Base-by-base conservation (phyloP, 2,329 filamentous ascomycete species). In the Arthrobotrys sinensis region DNA sequence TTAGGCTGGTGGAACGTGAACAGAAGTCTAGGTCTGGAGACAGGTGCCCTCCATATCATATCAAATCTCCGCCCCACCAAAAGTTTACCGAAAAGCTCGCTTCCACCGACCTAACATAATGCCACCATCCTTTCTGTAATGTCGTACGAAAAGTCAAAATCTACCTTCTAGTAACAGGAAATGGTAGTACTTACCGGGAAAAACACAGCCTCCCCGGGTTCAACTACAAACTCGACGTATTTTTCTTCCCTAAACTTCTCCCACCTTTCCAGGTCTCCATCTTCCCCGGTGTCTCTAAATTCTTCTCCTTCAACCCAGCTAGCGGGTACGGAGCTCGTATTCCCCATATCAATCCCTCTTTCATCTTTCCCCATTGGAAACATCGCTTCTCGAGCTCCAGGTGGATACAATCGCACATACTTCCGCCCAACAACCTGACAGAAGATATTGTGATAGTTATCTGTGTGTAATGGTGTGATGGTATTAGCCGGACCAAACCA, bases 61-160 rank as follows among this genome's bases (percentile, higher is more conserved):
- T 53, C 24, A 60, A n/a, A 32, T 48, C 55, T 11, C 57, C 64
- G 14, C 92, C 92, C 92, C 93, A 99, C 96, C 96, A 99, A 83
- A 97, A 98, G 83, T 94, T 97, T 11, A 98, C 94, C 81, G 94
- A 97, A 82, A 97, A 94, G 83, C 95, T 97, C 19, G 93, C 89
- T 71, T 90, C 93, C 82, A 98, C 83, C 62, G 93, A 93, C 76
- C 92, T 88, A 2, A 98, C 93, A 84, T 97, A 98, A 86, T 99
- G 96, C 96, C 96, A 99, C 95, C 96, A 99, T 0, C 95, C 96
- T 55, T 62, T 65, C 69, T 73, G 38, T 65, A n/a, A 53, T 28
- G 48, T 16, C 16, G 43, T 16, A 11, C 38, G n/a, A 36, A 19
- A 24, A 28, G 28, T 5, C 4, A 52, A 43, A 28, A 28, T 28